Evolutionary conservation across 345 rosid species (phyloP), one percentile per base, ranked within the genome.

Genomic region (Corchorus capsularis): DNA sequence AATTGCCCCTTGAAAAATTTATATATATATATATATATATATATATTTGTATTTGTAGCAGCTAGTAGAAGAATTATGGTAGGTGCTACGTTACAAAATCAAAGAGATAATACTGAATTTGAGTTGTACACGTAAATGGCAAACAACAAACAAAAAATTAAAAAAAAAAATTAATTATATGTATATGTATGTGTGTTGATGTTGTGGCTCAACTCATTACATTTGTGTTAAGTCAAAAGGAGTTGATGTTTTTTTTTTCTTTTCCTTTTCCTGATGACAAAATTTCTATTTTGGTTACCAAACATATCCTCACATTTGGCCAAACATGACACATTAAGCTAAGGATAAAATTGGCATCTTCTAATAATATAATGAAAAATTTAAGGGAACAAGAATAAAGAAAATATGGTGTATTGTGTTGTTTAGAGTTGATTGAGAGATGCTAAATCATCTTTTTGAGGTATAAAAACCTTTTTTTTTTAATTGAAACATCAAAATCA

Each of bases 61-160:
- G 27, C 27, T 27, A 27, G 27, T 27, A 27, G 27, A 27, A 27
- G 27, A 27, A 27, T 39, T 39, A 3, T 39, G 71, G 66, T 53
- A 74, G 59, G 10, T 22, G 63, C 57, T 7, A 17, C 73, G 64
- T 64, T 43, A 37, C 76, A 34, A 62, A 19, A 62, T 6, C 7
- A 8, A 14, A 63, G 68, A 8, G 11, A 39, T 39, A 39, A 39
- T 39, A 39, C 6, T 39, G 43, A 39, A 39, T 39, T 77, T 69
- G 73, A 77, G 76, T 63, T 63, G 79, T 55, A 37, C 76, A 81
- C 79, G 79, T 70, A 77, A 80, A 62, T 54, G 56, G 47, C 63
- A 10, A 76, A 0, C 3, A n/a, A 10, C 45, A 54, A 55, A 12
- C 32, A 69, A 46, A 12, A 64, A 20, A 13, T 4, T 4, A 0